Base-by-base conservation (phyloP, 2,329 filamentous ascomycete genomes). In the Colletotrichum karsti region DNA sequence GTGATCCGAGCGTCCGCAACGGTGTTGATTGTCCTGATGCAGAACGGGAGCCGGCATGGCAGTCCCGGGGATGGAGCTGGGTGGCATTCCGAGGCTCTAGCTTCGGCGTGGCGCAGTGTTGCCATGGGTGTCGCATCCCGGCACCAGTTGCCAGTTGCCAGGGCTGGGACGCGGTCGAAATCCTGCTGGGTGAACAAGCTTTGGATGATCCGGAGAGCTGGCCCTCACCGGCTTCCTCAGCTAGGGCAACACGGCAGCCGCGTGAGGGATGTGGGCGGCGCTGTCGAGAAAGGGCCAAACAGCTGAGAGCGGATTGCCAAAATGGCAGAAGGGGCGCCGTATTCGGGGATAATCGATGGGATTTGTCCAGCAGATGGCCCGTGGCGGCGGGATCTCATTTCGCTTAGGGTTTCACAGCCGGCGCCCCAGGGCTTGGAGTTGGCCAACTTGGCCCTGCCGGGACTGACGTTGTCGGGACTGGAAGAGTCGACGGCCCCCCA, bases 321-420 rank as follows among this genome's bases (percentile, higher is more conserved):
- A 50, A 39, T 57, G 42, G 50, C 63, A 56, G n/a, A 57, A 63
- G 48, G n/a, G 63, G 50, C 48, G 33, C 44, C 24, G 26, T 42
- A 30, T 44, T 63, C 57, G 58, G 26, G 33, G 60, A 65, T 65
- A 26, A 48, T 50, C 42, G 39, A 59, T 35, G 65, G 53, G 46
- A 65, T 65, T 64, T 26, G 65, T 30, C 57, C 54, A 59, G 22
- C 15, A 22, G 39, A 15, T 70, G 64, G 61, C 55, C 68, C 62
- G 64, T 50, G 68, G 64, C 54, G 56, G 63, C 67, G 57, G 67
- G 12, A 65, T 63, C 53, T 70, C 62, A 71, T 71, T 61, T 71
- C 69, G 69, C 67, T 71, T 71, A 63, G 39, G 63, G 66, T 62
- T 69, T 69, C 66, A 56, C 62, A 60, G 56, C 62, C 56, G 55